These are phyloP conservation scores for Phalaenopsis aphrodite DNA, from an alignment of 106 monocot species.

Conservation along the genomic window DNA sequence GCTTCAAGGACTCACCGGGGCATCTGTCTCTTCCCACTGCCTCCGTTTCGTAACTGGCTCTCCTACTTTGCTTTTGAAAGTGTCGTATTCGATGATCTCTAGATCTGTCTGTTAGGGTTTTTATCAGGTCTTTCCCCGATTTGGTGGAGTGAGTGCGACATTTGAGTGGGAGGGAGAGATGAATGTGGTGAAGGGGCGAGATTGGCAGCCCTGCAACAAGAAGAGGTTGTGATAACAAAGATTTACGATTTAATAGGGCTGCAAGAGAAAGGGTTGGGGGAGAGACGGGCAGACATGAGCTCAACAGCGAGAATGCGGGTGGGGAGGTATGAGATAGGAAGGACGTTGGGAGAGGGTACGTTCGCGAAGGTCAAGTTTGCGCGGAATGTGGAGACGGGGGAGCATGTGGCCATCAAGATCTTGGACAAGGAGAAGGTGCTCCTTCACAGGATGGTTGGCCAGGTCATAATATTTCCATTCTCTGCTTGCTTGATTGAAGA, in stretches of 20 bases:
- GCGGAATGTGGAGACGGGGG: conserved; percentile 55
- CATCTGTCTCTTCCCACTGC: background rate
- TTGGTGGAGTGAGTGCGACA: background rate
- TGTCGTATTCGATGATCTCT: background rate
- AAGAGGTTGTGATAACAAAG: conserved; percentile 48
- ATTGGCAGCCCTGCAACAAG: conserved; percentile 80
- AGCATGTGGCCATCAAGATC: conserved; percentile 82
- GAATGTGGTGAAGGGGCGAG: conserved; percentile 53
- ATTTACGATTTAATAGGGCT: background rate
- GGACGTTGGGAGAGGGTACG: conserved; percentile 79
- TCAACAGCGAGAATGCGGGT: conserved; percentile 34
- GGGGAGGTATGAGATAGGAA: conserved; percentile 87
- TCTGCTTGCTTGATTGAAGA: background rate
- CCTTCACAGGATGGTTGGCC: conserved; percentile 65
- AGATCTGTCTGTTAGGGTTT: background rate
- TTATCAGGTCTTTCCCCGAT: background rate
- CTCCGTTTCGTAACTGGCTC: background rate
- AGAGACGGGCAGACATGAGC: conserved; percentile 17
- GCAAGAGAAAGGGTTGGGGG: background rate
- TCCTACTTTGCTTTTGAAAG: background rate
- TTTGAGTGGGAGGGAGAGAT: conserved; percentile 10
- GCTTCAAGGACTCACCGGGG: background rate
- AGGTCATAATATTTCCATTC: conserved; percentile 32
- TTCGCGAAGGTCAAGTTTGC: conserved; percentile 98
- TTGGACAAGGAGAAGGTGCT: conserved; percentile 86